phyloP scores from a whole-genome alignment of 257 asterid genomes.

The Forsythia suspensa region DNA sequence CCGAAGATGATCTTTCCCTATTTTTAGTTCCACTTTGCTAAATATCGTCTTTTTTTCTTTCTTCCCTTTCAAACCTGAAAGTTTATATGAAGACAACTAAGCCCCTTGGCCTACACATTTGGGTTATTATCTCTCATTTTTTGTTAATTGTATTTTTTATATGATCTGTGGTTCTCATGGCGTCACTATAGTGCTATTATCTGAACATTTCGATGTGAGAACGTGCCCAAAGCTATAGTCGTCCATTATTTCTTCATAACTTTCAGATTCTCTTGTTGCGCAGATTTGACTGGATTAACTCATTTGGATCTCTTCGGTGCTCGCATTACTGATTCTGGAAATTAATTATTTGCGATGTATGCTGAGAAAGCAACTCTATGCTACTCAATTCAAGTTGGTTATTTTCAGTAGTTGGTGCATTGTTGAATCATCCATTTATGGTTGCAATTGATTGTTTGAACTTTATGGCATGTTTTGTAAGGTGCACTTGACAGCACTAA shows the following conservation, averaged over 20 bases:
- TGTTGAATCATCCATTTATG: background rate
- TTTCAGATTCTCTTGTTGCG: constrained; percentile 16
- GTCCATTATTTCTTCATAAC: background rate
- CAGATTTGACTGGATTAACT: constrained; percentile 88
- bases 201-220: too few relatives aligned
- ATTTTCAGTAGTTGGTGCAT: background rate
- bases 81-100: too few relatives aligned
- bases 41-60: background rate
- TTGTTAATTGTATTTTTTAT: background rate
- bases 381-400: background rate
- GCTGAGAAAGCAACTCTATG: constrained; percentile 15
- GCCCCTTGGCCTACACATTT: background rate
- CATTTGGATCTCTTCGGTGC: constrained; percentile 99
- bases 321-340: constrained; percentile 88
- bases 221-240: background rate
- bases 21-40: background rate
- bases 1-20: background rate
- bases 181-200: too few relatives aligned
- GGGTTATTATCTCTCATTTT: background rate
- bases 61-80: too few relatives aligned
- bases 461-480: too few relatives aligned
- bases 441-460: too few relatives aligned
- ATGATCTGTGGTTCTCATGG: background rate
- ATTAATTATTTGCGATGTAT: constrained; percentile 66
- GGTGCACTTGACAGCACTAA: too few relatives aligned